Percentiles rank a stretch among this genome's conserved stretches.
Evolutionary conservation across 805 yeast genomes (phyloP).

Genomic region (Wickerhamiella brachini): DNA sequence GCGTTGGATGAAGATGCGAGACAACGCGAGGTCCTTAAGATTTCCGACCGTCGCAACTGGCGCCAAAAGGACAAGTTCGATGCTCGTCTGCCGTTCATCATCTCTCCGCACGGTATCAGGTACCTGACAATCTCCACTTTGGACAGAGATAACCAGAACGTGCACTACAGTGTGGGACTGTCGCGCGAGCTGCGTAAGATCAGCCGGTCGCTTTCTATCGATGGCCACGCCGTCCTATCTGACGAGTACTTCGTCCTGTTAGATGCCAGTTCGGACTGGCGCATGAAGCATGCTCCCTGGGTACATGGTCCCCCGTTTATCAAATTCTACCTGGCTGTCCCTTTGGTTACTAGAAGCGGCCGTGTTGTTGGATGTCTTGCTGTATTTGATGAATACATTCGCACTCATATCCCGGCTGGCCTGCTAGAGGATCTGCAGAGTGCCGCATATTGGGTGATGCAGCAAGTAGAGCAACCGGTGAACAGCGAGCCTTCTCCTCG

Average conservation of each 20-base stretch:
- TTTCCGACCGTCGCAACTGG: constrained; percentile 37
- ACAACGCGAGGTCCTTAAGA: constrained; percentile 30
- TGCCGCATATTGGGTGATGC: constrained; percentile 7
- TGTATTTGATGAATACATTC: constrained; percentile 34
- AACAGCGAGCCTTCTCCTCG: not conserved
- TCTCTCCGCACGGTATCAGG: constrained; percentile 30
- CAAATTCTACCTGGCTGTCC: constrained; percentile 53
- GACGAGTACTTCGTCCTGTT: constrained; percentile 37
- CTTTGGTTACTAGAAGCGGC: constrained; percentile 28
- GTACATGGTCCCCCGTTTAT: constrained; percentile 49
- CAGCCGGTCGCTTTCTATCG: constrained; percentile 40
- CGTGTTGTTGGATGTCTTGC: constrained; percentile 44
- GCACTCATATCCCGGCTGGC: constrained; percentile 8
- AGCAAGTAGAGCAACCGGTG: not conserved
- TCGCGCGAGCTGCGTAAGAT: constrained; percentile 31
- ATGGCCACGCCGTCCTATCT: constrained; percentile 55
- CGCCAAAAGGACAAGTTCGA: constrained; percentile 27
- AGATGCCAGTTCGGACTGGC: constrained; percentile 60
- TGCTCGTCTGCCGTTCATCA: constrained; percentile 25
- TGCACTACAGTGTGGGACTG: constrained; percentile 37
- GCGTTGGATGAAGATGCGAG: constrained; percentile 37
- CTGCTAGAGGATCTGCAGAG: constrained; percentile 10
- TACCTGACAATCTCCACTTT: constrained; percentile 52
- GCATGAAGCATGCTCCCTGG: constrained; percentile 47
- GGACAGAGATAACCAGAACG: constrained; percentile 33